Evolutionary conservation across 208 protist genomes (phyloP), one percentile per base, ranked within the genome.

Genomic region (Naegleria lovaniensis): DNA sequence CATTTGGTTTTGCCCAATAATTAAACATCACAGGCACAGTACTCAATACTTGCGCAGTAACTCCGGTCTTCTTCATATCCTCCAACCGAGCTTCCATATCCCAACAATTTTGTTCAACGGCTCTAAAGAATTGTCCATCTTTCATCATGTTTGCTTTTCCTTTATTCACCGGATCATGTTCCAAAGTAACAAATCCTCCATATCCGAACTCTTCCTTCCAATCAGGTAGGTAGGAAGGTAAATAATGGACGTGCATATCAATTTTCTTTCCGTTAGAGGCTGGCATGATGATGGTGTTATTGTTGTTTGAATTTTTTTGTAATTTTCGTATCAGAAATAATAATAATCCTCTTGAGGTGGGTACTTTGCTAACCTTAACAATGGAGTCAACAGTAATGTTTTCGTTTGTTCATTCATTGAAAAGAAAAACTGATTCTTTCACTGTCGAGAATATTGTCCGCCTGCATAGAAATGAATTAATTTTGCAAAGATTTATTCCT

Each of bases 1-100:
- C 92, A 40, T 95, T 83, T 33, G 94, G 92, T 83, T 96, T 95
- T 6, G 95, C 95, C 95, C 95, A 97, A 88, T 97, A 97, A n/a
- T 58, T 91, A 91, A 97, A 97, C 94, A 97, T 96, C 0, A 97
- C 95, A 0, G 96, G 96, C 25, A 97, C 95, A 11, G 95, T 97
- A 11, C 93, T 83, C 16, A 94, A 76, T 3, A 95, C 92, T 90
- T 95, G 94, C 19, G 95, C 86, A n/a, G 94, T 92, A 15, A 96
- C 92, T 13, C 89, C 90, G 5, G 92, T 91, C 5, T 51, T 36
- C 90, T 94, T 92, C 9, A 90, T 93, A 15, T 97, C 95, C 43
- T 92, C 83, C 2, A 97, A 88, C 36, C 95, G 88, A n/a, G 76
- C 88, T 19, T 93, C 90, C n/a, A 94, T 79, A 58, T 90, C 88